Conservation (phyloP, 1,284 basidiomycete genomes). For the Boletus semigastroideus region DNA sequence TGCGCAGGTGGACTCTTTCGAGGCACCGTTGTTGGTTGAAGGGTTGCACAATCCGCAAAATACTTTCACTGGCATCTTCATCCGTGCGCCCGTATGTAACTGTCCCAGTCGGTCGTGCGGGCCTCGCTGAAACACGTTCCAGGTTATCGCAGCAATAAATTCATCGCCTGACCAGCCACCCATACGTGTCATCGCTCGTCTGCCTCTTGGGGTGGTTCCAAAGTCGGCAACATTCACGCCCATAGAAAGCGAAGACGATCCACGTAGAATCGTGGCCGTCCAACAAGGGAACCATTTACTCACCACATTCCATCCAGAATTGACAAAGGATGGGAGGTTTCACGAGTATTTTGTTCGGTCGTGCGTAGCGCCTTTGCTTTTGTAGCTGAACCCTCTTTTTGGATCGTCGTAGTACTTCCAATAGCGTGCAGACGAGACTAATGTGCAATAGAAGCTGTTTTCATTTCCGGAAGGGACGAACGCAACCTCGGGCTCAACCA, state of each 20-base stretch:
- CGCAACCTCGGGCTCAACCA: too few relatives aligned
- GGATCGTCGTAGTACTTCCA: not conserved
- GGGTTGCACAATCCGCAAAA: constrained; percentile 58
- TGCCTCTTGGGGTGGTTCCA: constrained; percentile 65
- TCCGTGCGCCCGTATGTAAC: constrained; percentile 81
- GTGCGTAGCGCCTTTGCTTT: constrained; percentile 48
- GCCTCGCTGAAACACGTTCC: not conserved
- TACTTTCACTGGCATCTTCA: constrained; percentile 89
- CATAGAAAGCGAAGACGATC: constrained; percentile 41
- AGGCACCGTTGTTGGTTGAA: constrained; percentile 70
- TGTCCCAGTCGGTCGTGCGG: constrained; percentile 21
- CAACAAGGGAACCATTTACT: constrained; percentile 83
- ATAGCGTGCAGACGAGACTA: not conserved
- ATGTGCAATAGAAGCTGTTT: not conserved
- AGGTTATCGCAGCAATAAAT: constrained; percentile 63
- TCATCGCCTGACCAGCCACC: constrained; percentile 46
- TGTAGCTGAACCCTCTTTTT: constrained; percentile 6
- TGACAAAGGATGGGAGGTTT: constrained; percentile 85
- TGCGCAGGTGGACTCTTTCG: constrained; percentile 83
- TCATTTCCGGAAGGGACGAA: too few relatives aligned
- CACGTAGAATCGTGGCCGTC: constrained; percentile 80
- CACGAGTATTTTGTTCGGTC: constrained; percentile 83
- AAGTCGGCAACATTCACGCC: constrained; percentile 37
- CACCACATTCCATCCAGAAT: constrained; percentile 94
- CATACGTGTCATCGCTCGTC: constrained; percentile 69